Evolutionary conservation across 352 stramenopile species (phyloP).

Genomic region (Aphanomyces stellatus): DNA sequence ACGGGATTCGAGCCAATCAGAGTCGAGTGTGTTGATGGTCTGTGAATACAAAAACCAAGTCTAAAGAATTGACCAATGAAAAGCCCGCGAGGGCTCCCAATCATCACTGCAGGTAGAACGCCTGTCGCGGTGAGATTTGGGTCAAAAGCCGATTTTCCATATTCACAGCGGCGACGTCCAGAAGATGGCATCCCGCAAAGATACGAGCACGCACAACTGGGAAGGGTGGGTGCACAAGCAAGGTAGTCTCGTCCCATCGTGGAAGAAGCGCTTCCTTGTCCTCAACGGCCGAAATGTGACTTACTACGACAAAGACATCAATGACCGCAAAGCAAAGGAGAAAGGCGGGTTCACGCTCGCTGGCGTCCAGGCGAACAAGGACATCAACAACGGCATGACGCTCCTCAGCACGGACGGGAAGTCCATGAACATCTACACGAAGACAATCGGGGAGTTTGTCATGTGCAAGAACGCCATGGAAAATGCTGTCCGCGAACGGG

Average conservation of each 20-base stretch:
- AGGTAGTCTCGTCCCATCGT: constrained; percentile 65
- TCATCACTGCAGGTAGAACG: no score
- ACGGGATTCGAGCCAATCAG: no score
- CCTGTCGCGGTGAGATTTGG: no score
- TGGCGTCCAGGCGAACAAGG: constrained; percentile 45
- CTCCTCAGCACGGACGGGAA: constrained; percentile 54
- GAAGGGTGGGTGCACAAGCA: constrained; percentile 81
- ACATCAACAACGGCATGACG: constrained; percentile 68
- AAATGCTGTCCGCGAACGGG: neutral
- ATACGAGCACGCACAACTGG: constrained; percentile 25
- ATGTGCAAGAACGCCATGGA: constrained; percentile 61
- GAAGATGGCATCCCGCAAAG: neutral
- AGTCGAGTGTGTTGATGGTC: no score
- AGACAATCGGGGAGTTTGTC: constrained; percentile 57
- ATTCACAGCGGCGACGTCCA: neutral
- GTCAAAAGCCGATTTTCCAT: neutral
- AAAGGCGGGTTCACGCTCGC: constrained; percentile 64
- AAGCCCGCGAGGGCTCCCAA: no score
- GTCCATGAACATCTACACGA: constrained; percentile 74
- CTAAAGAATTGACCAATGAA: no score
- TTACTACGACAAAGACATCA: constrained; percentile 73
- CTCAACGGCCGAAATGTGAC: constrained; percentile 60
- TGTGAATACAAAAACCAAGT: no score
- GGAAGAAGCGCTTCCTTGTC: constrained; percentile 84
- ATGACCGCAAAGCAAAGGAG: constrained; percentile 46